Evolutionary conservation across 116 monocot species (phyloP), one percentile per base, ranked within the genome.

Genomic region (Trichopus zeylanicus): DNA sequence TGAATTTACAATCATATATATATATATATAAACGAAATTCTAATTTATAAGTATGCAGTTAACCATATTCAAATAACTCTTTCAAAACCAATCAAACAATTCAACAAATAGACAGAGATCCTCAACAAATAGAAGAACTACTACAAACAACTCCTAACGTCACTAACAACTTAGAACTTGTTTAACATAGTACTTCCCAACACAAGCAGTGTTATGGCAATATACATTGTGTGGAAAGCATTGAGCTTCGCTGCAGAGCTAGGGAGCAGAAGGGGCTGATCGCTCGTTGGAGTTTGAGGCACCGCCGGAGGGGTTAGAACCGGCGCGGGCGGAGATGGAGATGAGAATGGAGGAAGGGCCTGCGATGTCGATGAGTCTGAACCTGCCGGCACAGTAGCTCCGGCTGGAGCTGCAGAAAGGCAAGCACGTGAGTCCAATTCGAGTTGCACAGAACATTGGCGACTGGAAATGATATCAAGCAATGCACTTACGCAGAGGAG

Each of bases 401-500:
- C 3, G 7, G 42, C 8, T 46, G 48, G 30, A 62, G 62, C 46
- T 27, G 48, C 11, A 29, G 31, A 7, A 51, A 3, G 7, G 18
- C 46, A 31, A 30, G 22, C 31, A 6, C 12, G 2, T 25, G 1
- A 30, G 1, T 8, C 31, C 12, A 42, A 18, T 34, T 29, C 29
- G 22, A 8, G 1, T 35, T 46, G 20, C 30, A 25, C 29, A 18
- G 11, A 57, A 31, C 23, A 26, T 18, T 10, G n/a, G n/a, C 1
- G 35, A 10, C 0, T 23, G 22, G 18, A 58, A 26, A 51, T 22
- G 46, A 42, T 7, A n/a, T n/a, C 7, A 19, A 46, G 26, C 11
- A 20, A 48, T 22, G 0, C 19, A 32, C 61, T 70, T 66, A 76
- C 76, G 29, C 0, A 76, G 47, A 21, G 79, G 70, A 3, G 79